A percentile compares a stretch with the other conserved stretches of the same genome.
phyloP scores from a whole-genome alignment of 2,329 filamentous ascomycete species.

The Torrubiellomyces zombiae region DNA sequence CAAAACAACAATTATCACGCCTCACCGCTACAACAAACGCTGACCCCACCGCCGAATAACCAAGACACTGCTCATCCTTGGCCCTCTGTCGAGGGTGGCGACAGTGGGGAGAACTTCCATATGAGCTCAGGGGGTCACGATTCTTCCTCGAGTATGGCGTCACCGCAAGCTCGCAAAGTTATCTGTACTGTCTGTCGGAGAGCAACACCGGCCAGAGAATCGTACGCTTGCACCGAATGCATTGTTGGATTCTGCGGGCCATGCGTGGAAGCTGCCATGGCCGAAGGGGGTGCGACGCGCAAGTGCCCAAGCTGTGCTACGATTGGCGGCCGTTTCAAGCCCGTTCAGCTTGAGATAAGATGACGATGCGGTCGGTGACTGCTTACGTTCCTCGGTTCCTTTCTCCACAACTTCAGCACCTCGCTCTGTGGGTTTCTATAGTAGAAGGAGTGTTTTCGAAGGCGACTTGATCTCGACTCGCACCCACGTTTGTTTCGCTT shows the following conservation, averaged over 20 bases:
- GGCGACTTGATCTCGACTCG: too few relatives aligned
- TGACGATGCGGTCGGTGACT: constrained; percentile 4
- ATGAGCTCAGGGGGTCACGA: constrained; percentile 49
- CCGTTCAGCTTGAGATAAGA: constrained; percentile 62
- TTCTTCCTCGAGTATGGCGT: constrained; percentile 58
- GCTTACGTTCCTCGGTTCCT: too few relatives aligned
- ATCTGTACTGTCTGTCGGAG: constrained; percentile 78
- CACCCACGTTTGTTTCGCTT: too few relatives aligned
- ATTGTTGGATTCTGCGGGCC: constrained; percentile 83
- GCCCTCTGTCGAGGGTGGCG: constrained; percentile 70
- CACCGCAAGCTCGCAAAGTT: constrained; percentile 72
- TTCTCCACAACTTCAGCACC: too few relatives aligned
- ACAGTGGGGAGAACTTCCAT: constrained; percentile 56
- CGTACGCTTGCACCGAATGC: constrained; percentile 89
- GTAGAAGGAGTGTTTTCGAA: too few relatives aligned
- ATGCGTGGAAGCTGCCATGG: constrained; percentile 68
- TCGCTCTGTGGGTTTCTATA: too few relatives aligned
- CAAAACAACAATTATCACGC: constrained; percentile 66
- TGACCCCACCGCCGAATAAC: constrained; percentile 65
- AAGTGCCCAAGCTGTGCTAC: constrained; percentile 68
- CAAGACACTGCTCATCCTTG: constrained; percentile 61
- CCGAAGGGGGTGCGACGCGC: constrained; percentile 56
- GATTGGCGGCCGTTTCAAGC: constrained; percentile 66
- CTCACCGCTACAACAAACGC: constrained; percentile 75
- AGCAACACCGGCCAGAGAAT: constrained; percentile 61